Percentiles rank a stretch among this genome's conserved stretches.
phyloP scores from a whole-genome alignment of 371 early-diverging fungal species.

The Fennellomyces sp. region DNA sequence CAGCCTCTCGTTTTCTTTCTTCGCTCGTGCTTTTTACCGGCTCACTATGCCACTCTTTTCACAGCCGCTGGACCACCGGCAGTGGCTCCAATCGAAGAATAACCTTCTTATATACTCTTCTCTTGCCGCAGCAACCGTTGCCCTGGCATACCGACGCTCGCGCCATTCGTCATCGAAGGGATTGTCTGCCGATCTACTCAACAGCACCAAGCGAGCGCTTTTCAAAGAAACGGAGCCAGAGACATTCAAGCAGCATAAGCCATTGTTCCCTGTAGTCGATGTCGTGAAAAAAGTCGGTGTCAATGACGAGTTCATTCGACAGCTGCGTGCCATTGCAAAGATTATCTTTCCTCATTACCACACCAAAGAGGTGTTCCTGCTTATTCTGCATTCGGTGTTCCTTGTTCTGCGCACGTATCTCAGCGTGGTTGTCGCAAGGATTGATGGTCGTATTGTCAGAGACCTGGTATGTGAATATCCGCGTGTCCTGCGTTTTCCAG shows the following conservation, averaged over 20 bases:
- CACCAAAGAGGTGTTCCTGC: slow-evolving; percentile 79
- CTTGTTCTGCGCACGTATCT: slow-evolving; percentile 90
- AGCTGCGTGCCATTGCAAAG: slow-evolving; percentile 68
- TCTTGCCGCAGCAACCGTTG: slow-evolving; percentile 9
- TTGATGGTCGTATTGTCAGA: slow-evolving; percentile 94
- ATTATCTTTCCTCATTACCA: slow-evolving; percentile 74
- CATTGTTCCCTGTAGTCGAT: slow-evolving; percentile 36
- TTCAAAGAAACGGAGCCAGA: slow-evolving; percentile 14
- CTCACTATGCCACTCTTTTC: slow-evolving; percentile 14
- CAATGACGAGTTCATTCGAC: slow-evolving; percentile 69
- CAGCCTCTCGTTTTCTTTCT: slow-evolving; percentile 1
- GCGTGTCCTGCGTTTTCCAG: neutral
- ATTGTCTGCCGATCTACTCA: neutral
- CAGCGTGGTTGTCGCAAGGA: slow-evolving; percentile 88
- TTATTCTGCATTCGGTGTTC: slow-evolving; percentile 85
- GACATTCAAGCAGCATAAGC: slow-evolving; percentile 23
- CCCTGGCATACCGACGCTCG: slow-evolving; percentile 12
- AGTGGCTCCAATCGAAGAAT: slow-evolving; percentile 11
- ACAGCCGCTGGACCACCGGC: slow-evolving; percentile 9
- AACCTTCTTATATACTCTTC: slow-evolving; percentile 13
- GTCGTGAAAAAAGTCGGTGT: slow-evolving; percentile 57
- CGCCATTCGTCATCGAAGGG: neutral
- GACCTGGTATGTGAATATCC: slow-evolving; percentile 78
- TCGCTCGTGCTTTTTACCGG: neutral
- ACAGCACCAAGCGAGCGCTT: slow-evolving; percentile 5